These are phyloP conservation scores for Adansonia digitata DNA, from an alignment of 345 rosid species.

Conservation along the genomic window DNA sequence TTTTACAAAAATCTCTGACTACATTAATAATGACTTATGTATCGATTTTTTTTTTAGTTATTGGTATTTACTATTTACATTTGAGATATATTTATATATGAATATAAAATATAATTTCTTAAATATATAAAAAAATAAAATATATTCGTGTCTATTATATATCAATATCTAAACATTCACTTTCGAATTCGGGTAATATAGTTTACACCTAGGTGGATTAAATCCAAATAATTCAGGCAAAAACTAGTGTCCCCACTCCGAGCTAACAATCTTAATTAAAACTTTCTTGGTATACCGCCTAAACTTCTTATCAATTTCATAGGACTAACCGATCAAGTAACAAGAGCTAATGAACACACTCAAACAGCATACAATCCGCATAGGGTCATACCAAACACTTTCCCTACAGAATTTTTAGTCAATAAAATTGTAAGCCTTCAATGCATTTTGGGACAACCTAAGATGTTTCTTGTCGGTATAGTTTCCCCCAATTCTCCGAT, in stretches of 20 bases:
- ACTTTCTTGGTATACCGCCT: not conserved
- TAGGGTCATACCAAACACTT: conserved; percentile 3
- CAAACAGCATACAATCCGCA: not conserved
- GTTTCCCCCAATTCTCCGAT: not conserved
- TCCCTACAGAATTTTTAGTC: not conserved
- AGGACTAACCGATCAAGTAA: not conserved
- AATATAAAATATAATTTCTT: too few relatives aligned
- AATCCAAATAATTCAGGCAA: not conserved
- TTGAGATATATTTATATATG: too few relatives aligned
- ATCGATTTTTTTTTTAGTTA: too few relatives aligned
- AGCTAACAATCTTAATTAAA: not conserved
- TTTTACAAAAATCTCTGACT: too few relatives aligned
- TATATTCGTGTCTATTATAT: too few relatives aligned
- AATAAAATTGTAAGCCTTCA: not conserved
- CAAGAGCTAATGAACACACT: not conserved
- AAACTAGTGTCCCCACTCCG: not conserved
- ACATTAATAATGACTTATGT: too few relatives aligned
- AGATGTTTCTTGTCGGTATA: conserved; percentile 11
- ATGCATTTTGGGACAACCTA: not conserved
- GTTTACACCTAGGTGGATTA: not conserved
- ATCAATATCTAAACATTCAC: too few relatives aligned
- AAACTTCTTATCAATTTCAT: not conserved
- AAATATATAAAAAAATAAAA: too few relatives aligned
- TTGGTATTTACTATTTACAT: too few relatives aligned
- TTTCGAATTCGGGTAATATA: not conserved